Conservation (phyloP, 2,329 filamentous ascomycete species). For the Colletotrichum theobromicola region DNA sequence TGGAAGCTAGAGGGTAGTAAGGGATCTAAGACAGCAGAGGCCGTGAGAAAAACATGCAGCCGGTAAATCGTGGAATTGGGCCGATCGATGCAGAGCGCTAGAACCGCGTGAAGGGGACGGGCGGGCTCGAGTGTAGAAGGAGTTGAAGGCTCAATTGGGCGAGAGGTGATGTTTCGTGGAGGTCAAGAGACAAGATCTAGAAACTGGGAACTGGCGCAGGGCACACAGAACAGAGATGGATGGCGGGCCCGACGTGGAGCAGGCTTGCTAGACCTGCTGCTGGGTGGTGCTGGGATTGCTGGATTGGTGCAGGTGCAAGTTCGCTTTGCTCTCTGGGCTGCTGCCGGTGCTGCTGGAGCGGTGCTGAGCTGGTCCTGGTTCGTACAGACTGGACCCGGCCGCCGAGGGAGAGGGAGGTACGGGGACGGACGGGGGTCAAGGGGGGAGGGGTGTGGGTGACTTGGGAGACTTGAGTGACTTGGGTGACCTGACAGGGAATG, state of each 20-base stretch:
- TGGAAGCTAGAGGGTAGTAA: constrained; percentile 7
- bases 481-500: constrained; percentile 14
- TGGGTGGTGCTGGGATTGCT: not conserved
- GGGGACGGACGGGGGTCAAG: not conserved
- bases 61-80: constrained; percentile 6
- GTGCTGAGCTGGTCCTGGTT: not conserved
- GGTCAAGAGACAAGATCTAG: constrained; percentile 16
- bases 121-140: not conserved
- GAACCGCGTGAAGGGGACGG: not conserved
- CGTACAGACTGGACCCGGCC: constrained; percentile 1
- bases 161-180: constrained; percentile 1
- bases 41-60: not conserved
- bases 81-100: not conserved
- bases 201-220: constrained; percentile 16
- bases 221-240: constrained; percentile 9
- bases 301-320: not conserved
- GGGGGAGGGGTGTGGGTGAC: constrained; percentile 10
- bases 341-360: not conserved
- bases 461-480: constrained; percentile 14
- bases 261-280: not conserved
- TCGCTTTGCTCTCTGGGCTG: not conserved
- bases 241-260: constrained; percentile 10
- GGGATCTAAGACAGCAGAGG: constrained; percentile 14
- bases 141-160: constrained; percentile 10
- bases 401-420: constrained; percentile 13